Evolutionary conservation across 495 filamentous ascomycete species (phyloP).

Genomic region (Aspergillus ostianus): DNA sequence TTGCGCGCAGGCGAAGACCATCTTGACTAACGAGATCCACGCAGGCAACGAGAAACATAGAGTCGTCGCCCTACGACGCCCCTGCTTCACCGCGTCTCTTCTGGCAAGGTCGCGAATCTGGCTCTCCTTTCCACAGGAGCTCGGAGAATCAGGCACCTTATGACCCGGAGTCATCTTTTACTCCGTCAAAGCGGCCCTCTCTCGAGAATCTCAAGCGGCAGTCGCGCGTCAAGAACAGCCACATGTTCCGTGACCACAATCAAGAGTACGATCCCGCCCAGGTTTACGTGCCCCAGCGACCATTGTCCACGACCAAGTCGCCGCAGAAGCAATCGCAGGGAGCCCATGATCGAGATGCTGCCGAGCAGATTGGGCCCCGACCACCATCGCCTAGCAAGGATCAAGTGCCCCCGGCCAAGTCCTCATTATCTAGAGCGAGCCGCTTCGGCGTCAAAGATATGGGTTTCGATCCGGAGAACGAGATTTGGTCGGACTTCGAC

Average conservation of each 20-base stretch:
- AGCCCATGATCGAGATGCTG: slow-evolving; percentile 13
- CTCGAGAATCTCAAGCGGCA: slow-evolving; percentile 91
- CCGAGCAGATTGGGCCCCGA: slow-evolving; percentile 36
- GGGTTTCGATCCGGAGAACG: slow-evolving; percentile 68
- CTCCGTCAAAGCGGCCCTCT: slow-evolving; percentile 74
- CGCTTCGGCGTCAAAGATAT: slow-evolving; percentile 61
- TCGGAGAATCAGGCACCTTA: slow-evolving; percentile 66
- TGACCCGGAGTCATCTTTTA: slow-evolving; percentile 60
- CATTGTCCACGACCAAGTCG: slow-evolving; percentile 62
- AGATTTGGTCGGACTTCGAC: slow-evolving; percentile 68
- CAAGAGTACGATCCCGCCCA: slow-evolving; percentile 87
- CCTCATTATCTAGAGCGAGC: slow-evolving; percentile 68
- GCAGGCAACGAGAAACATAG: slow-evolving; percentile 51
- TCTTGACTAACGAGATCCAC: slow-evolving; percentile 17
- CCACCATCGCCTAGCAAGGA: slow-evolving; percentile 69
- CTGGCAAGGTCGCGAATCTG: slow-evolving; percentile 75
- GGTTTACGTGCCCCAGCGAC: slow-evolving; percentile 70
- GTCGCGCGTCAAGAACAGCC: slow-evolving; percentile 94
- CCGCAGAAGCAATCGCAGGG: slow-evolving; percentile 47
- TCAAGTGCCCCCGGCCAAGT: slow-evolving; percentile 77
- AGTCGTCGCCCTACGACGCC: slow-evolving; percentile 72
- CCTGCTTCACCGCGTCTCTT: slow-evolving; percentile 75
- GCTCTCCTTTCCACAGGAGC: slow-evolving; percentile 58
- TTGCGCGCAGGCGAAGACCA: slow-evolving; percentile 14
- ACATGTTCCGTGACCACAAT: slow-evolving; percentile 86